phyloP scores from a whole-genome alignment of 176 grass and related monocot species.

The Cenchrus fungigraminus region DNA sequence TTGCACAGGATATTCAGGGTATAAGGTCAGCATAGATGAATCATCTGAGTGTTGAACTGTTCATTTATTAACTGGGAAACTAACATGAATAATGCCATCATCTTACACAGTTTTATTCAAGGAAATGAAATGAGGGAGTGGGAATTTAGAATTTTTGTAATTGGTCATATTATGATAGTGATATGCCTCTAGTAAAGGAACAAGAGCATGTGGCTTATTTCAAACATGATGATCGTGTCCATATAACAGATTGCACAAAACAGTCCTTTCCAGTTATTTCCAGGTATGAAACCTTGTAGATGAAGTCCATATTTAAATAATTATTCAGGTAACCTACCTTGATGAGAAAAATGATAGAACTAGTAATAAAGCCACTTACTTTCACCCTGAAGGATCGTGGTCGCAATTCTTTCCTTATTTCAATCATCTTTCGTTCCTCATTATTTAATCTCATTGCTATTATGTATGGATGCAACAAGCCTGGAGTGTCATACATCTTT shows the following conservation, averaged over 20 bases:
- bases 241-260: constrained; percentile 13
- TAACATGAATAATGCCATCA: not conserved
- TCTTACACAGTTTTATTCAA: not conserved
- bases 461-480: constrained; percentile 84
- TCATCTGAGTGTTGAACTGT: not conserved
- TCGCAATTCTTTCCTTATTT: not conserved
- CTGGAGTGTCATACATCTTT: constrained; percentile 97
- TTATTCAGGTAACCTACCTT: not conserved
- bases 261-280: constrained; percentile 11
- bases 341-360: constrained; percentile 28
- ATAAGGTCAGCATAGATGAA: not conserved
- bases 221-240: constrained; percentile 14
- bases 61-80: not conserved
- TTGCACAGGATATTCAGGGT: not conserved
- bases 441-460: constrained; percentile 75
- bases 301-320: not conserved
- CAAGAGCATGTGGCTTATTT: not conserved
- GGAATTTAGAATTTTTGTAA: not conserved
- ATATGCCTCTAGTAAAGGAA: constrained; percentile 12
- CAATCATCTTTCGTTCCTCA: constrained; percentile 43
- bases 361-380: constrained; percentile 48
- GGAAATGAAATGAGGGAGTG: not conserved
- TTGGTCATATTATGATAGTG: constrained; percentile 18
- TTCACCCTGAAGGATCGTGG: constrained; percentile 80
- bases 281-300: not conserved